Evolutionary conservation across 2,329 filamentous ascomycete genomes (phyloP), one percentile per base, ranked within the genome.

Genomic region (Anthostomella pinea): DNA sequence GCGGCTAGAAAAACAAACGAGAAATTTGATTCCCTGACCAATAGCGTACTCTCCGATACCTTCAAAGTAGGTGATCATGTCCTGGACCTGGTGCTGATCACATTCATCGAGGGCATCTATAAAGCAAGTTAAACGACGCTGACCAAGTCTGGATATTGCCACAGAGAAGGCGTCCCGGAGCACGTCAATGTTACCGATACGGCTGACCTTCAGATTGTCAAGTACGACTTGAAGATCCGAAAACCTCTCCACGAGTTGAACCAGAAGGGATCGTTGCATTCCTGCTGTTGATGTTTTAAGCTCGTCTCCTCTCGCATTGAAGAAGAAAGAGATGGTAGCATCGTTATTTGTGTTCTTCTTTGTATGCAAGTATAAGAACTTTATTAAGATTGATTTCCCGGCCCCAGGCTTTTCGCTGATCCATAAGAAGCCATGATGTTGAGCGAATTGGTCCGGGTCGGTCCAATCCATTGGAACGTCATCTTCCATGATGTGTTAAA

Each of bases 101-200:
- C 69, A 73, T 43, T 75, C 72, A 23, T 76, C 71, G 1, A 75
- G 54, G 0, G 70, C 72, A 33, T 57, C 53, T 6, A 57, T 41
- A 4, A 54, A 45, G 16, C 44, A 56, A 22, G 37, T 18, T 16
- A 47, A 16, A 0, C 33, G 28, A 3, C 31, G 32, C 5, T 32
- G 5, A 2, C 35, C 38, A 19, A 56, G 38, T 3, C 15, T 17
- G 13, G 23, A 13, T 1, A 61, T 11, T 5, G 49, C 52, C 29
- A 22, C 7, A 8, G 15, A 23, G 3, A 43, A 33, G 10, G 41
- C 15, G 7, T 26, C 14, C 16, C 31, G 14, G 6, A 44, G 28
- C 1, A 24, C 30, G n/a, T 30, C 41, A 20, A 38, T 9, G 15
- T 16, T 20, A 32, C 38, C 32, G 8, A 20, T 15, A 18, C 23